Conservation (phyloP, 305 asterid species). For the Petunia hybrid region DNA sequence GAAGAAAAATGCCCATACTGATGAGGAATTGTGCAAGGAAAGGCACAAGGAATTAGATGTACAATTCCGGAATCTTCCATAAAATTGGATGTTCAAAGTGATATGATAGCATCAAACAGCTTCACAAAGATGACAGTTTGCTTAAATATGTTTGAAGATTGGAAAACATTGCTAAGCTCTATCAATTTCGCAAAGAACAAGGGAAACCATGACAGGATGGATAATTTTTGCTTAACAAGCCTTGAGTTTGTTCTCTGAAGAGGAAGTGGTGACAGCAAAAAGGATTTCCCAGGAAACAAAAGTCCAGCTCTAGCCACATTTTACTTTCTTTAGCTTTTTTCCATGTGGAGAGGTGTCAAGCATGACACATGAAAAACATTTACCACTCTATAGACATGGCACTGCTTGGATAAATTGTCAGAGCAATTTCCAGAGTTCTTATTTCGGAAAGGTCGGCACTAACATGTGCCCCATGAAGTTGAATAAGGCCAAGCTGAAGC, state of each 20-base stretch:
- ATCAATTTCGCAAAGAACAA: not conserved
- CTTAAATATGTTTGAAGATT: slow-evolving; percentile 1
- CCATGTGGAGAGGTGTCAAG: slow-evolving; percentile 5
- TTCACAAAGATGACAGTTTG: not conserved
- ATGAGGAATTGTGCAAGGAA: not conserved
- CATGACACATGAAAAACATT: slow-evolving; percentile 11
- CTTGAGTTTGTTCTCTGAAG: not conserved
- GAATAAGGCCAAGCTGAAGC: slow-evolving; percentile 12
- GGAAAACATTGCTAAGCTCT: not conserved
- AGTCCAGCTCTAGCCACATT: not conserved
- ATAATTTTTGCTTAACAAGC: not conserved
- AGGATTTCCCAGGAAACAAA: slow-evolving; percentile 16
- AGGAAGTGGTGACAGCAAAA: not conserved
- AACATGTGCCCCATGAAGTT: slow-evolving; percentile 20
- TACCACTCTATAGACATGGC: slow-evolving; percentile 7
- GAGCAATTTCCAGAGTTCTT: slow-evolving; percentile 12
- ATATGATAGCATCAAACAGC: not conserved
- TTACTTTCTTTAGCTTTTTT: not conserved
- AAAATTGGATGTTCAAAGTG: not conserved
- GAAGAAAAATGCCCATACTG: not conserved
- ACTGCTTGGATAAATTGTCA: not conserved
- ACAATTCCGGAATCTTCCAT: not conserved
- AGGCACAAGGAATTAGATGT: not conserved
- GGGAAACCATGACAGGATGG: not conserved
- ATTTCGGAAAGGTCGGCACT: slow-evolving; percentile 12